A percentile compares a stretch with the other conserved stretches of the same genome.
phyloP scores from a whole-genome alignment of 495 filamentous ascomycete species.

The Darksidea phi region DNA sequence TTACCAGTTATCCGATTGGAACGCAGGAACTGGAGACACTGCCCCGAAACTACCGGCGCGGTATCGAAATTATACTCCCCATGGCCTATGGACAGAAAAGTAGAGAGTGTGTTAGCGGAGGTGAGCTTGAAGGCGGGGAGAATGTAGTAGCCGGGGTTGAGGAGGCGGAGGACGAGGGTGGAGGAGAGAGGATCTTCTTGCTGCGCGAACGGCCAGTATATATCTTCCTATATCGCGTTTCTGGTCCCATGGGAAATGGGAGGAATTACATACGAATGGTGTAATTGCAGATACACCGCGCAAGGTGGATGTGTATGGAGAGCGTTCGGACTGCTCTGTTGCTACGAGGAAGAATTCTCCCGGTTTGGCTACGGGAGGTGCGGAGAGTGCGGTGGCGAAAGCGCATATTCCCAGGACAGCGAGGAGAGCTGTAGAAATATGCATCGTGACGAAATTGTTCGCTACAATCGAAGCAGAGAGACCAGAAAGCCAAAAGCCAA shows the following conservation, averaged over 20 bases:
- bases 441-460: conserved; percentile 6
- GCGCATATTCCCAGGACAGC: not conserved
- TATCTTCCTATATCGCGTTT: no score
- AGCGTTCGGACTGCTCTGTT: conserved; percentile 6
- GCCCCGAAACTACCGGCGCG: conserved; percentile 24
- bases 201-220: not conserved
- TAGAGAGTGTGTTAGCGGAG: conserved; percentile 29
- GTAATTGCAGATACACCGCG: conserved; percentile 25
- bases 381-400: not conserved
- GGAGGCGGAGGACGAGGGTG: conserved; percentile 35
- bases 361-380: conserved; percentile 4
- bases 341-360: conserved; percentile 30
- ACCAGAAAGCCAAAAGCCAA: no score
- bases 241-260: no score
- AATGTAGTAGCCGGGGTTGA: conserved; percentile 36
- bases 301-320: conserved; percentile 15
- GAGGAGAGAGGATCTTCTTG: conserved; percentile 30
- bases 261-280: conserved; percentile 28
- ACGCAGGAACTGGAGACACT: conserved; percentile 29
- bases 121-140: conserved; percentile 39
- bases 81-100: conserved; percentile 15
- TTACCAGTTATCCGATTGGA: conserved; percentile 25
- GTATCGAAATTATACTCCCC: conserved; percentile 34
- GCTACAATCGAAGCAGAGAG: no score
- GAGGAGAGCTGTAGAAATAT: not conserved